Evolutionary conservation across 2,329 filamentous ascomycete genomes (phyloP).

Genomic region (Ceratocystiopsis sp.): DNA sequence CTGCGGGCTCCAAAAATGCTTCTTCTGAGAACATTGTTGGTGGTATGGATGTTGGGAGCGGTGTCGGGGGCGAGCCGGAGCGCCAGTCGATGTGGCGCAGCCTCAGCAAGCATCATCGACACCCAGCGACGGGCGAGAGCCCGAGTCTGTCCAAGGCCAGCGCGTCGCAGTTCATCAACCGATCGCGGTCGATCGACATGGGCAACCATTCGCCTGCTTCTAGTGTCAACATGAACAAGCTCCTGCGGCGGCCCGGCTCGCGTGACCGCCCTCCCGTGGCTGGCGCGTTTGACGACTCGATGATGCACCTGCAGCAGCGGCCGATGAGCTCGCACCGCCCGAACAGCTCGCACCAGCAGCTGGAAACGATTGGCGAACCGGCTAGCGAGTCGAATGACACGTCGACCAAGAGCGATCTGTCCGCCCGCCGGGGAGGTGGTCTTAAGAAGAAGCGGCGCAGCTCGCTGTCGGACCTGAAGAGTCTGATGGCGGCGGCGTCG

Average conservation of each 20-base stretch:
- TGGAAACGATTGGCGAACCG: conserved; percentile 44
- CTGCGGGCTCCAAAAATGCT: conserved; percentile 41
- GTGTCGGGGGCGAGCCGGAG: conserved; percentile 24
- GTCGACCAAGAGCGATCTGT: neutral
- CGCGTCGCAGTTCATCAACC: conserved; percentile 29
- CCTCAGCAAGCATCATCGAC: conserved; percentile 68
- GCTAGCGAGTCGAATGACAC: conserved; percentile 6
- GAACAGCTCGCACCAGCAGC: conserved; percentile 33
- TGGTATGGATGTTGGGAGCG: neutral
- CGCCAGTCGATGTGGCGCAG: conserved; percentile 69
- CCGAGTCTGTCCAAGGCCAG: conserved; percentile 46
- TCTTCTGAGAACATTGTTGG: conserved; percentile 1
- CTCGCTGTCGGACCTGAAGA: conserved; percentile 69
- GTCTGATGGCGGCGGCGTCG: conserved; percentile 43
- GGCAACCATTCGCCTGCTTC: conserved; percentile 26
- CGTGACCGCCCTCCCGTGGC: conserved; percentile 43
- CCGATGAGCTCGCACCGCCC: conserved; percentile 15
- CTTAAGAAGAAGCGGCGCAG: conserved; percentile 70
- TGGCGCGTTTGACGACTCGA: conserved; percentile 42
- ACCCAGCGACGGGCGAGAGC: conserved; percentile 39
- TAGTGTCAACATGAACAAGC: conserved; percentile 23
- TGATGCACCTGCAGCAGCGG: conserved; percentile 7
- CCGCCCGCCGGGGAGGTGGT: conserved; percentile 16
- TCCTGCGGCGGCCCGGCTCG: conserved; percentile 32
- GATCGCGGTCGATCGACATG: conserved; percentile 65